Percentiles rank a stretch among this genome's conserved stretches.
Conservation (phyloP, 148 eudicot genomes). For the Mesembryanthemum crystallinum region DNA sequence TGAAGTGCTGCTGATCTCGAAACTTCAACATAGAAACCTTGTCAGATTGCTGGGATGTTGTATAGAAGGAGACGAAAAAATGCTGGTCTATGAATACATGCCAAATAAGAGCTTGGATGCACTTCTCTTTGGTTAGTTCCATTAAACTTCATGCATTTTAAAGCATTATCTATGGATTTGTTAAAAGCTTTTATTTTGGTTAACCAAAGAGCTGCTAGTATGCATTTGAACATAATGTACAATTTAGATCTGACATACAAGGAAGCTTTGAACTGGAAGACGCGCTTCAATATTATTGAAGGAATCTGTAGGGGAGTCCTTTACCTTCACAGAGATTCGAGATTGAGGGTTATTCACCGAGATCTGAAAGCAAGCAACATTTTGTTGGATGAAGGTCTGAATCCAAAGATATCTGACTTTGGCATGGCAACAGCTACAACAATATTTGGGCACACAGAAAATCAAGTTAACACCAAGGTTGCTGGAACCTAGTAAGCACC, state of each 20-base stretch:
- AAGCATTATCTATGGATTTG: too few species aligned
- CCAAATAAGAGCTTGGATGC: conserved; percentile 46
- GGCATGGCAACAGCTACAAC: conserved; percentile 42
- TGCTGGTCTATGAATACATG: conserved; percentile 44
- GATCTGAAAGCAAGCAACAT: conserved; percentile 33
- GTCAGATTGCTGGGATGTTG: conserved; percentile 42
- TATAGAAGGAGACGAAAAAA: conserved; percentile 33
- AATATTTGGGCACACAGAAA: conserved; percentile 25
- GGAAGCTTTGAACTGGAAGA: conserved; percentile 24
- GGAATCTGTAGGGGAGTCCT: conserved; percentile 39
- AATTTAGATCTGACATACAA: conserved; percentile 14
- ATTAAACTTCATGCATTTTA: neutral
- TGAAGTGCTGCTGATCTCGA: conserved; percentile 42
- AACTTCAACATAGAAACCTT: conserved; percentile 47
- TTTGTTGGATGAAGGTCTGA: conserved; percentile 27
- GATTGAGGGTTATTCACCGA: conserved; percentile 37
- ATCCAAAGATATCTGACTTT: conserved; percentile 39
- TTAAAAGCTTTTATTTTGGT: too few species aligned
- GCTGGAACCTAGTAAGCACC: conserved; percentile 36
- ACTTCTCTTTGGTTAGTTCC: conserved; percentile 36
- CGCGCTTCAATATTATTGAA: conserved; percentile 27
- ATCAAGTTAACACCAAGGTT: conserved; percentile 35
- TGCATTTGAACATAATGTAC: too few species aligned
- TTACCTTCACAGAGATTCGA: conserved; percentile 39
- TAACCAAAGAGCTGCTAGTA: too few species aligned